Evolutionary conservation across 768 basidiomycete genomes (phyloP).

Genomic region (Suillus alpinus): DNA sequence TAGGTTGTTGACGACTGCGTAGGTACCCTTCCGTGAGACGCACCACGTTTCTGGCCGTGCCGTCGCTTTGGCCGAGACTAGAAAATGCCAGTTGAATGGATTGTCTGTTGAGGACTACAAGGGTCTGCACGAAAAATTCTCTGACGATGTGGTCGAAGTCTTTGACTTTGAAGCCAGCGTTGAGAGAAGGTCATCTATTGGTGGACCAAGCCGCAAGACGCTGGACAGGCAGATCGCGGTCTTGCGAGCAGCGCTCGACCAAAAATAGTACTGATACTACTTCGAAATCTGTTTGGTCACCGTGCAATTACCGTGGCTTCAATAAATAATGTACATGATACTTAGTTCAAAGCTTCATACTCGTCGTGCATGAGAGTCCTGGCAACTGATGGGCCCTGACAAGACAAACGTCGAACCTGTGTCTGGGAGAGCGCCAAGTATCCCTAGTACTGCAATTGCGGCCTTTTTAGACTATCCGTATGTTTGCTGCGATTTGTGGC

Average conservation of each 20-base stretch:
- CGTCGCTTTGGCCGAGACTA: conserved; percentile 89
- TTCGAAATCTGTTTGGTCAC: background rate
- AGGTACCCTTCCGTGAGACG: conserved; percentile 98
- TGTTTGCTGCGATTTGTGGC: conserved; percentile 4
- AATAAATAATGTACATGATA: background rate
- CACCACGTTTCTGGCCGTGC: conserved; percentile 98
- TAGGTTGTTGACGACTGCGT: conserved; percentile 3
- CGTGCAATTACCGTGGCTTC: background rate
- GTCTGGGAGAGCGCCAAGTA: background rate
- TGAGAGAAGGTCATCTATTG: conserved; percentile 88
- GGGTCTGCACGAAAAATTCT: conserved; percentile 70
- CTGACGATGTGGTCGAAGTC: conserved; percentile 74
- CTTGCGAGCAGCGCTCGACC: conserved; percentile 55
- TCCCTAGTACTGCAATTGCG: background rate
- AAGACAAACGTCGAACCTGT: background rate
- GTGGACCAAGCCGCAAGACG: conserved; percentile 85
- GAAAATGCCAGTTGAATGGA: conserved; percentile 76
- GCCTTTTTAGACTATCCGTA: background rate
- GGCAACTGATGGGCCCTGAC: background rate
- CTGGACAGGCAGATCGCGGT: conserved; percentile 82
- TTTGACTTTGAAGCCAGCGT: conserved; percentile 97
- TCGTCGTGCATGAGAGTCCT: background rate
- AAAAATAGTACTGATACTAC: conserved; percentile 10
- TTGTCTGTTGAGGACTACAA: conserved; percentile 81
- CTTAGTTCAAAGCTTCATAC: too few species aligned